Conservation (phyloP, 192 early-diverging fungal species). For the Gonapodya prolifera region DNA sequence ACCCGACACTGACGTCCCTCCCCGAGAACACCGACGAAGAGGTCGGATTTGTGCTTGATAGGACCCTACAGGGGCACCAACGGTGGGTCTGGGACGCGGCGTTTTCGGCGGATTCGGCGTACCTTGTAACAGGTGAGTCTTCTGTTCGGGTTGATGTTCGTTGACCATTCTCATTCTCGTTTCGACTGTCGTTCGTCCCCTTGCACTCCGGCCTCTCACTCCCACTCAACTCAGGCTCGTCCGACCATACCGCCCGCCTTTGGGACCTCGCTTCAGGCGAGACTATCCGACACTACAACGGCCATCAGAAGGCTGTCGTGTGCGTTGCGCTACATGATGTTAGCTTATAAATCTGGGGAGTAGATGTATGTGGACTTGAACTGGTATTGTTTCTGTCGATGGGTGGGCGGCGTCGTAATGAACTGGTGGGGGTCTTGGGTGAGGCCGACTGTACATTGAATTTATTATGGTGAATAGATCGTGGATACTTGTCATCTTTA, state of each 20-base stretch:
- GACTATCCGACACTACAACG: constrained; percentile 75
- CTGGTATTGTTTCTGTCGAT: no score
- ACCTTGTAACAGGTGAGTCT: constrained; percentile 65
- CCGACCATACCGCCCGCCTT: constrained; percentile 66
- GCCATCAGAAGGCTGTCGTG: constrained; percentile 78
- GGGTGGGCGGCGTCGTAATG: no score
- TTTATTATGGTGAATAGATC: no score
- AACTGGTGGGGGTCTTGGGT: no score
- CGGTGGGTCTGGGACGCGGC: constrained; percentile 90
- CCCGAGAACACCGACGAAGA: neutral
- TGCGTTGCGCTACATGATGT: constrained; percentile 77
- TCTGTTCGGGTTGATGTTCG: neutral
- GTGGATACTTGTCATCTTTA: no score
- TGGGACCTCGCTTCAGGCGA: constrained; percentile 71
- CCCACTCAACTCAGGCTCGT: no score
- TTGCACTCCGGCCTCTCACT: no score
- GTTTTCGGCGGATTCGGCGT: constrained; percentile 83
- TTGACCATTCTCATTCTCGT: neutral
- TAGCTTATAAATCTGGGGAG: constrained; percentile 1
- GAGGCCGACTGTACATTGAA: no score
- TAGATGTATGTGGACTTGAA: no score
- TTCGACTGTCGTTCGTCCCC: neutral
- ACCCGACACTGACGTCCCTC: neutral
- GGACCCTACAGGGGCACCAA: constrained; percentile 67
- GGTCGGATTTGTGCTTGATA: constrained; percentile 50